Evolutionary conservation across 306 rosid species (phyloP), one percentile per base, ranked within the genome.

Genomic region (Castanospermum australe): DNA sequence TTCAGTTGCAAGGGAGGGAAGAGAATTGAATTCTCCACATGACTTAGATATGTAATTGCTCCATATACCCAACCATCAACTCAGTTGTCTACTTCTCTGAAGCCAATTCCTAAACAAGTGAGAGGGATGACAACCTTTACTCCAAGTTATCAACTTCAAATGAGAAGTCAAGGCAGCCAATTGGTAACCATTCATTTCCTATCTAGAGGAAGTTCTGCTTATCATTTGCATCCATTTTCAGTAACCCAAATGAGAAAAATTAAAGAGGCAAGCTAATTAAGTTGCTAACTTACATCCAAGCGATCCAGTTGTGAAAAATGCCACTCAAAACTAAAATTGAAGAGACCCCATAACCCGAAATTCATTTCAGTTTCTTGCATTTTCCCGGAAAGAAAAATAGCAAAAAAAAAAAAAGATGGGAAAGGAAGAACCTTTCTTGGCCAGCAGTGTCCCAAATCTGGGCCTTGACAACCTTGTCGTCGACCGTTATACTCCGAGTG

Each of bases 401-500:
- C 5, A 32, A 10, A 21, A 8, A 41, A 42, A 30, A 6, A 41
- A 44, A 52, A 66, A 13, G 39, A 21, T 42, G 22, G 12, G 22
- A 28, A 6, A 8, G 5, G 20, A 63, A 8, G 5, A 47, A 87
- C 89, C 91, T 85, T 77, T 88, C 89, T 81, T 88, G 91, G 42
- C 89, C 89, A 54, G 87, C 91, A 68, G 91, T 88, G 62, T 88
- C 91, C 91, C 89, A 88, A 88, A 88, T 88, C 91, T 88, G 91
- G 55, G 89, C 89, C 84, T 88, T 88, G 73, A 88, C 76, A 68
- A 88, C 76, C 83, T 85, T 88, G 13, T 88, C 86, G 2, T 85
- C 87, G 11, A 85, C 91, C 5, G 55, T 84, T 22, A 88, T 85
- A 57, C 87, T 88, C 24, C 89, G 61, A 2, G 91, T 88, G 48